Evolutionary conservation across 305 asterid species (phyloP), one percentile per base, ranked within the genome.

Genomic region (Solanum hybrid): DNA sequence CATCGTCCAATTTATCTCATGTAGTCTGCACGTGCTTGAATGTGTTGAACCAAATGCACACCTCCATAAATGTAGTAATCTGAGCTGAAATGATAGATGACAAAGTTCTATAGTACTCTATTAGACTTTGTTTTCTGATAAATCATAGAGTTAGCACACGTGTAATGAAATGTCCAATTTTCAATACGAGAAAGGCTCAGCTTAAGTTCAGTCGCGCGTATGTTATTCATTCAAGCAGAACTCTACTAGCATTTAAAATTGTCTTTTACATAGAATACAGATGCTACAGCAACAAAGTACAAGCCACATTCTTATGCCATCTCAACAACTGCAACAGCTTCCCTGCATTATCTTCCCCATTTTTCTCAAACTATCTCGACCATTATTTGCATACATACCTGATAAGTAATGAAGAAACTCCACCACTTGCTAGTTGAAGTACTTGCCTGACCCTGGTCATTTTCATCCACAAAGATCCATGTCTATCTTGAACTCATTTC

Each of bases 401-500:
- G 89, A 80, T 91, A 76, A 87, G 74, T 29, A 39, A 26, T 75
- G 86, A 83, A 40, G 85, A 92, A 90, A 26, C 77, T 87, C 77
- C 39, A 87, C 90, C 73, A 46, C 51, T 87, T 86, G 77, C 85
- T 39, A 57, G 37, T 39, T 20, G 77, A 77, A 82, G 89, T 90
- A 77, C 51, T 90, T 87, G 83, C 92, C 89, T 85, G 51, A 89
- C 87, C 89, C 83, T 88, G 88, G 80, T 74, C 31, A 61, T 84
- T 75, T 37, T 89, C 92, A 89, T 87, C 92, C 91, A 88, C 92
- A 89, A 86, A 35, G 67, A 77, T 92, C 92, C 92, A 94, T 90
- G 78, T 73, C 91, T 88, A 92, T 96, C 31, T 73, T 90, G 95
- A 92, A 97, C 91, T 94, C 95, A 93, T 92, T 93, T 85, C 97